Evolutionary conservation across 2,329 filamentous ascomycete genomes (phyloP).

Genomic region (Ophiocordyceps unilateralis): DNA sequence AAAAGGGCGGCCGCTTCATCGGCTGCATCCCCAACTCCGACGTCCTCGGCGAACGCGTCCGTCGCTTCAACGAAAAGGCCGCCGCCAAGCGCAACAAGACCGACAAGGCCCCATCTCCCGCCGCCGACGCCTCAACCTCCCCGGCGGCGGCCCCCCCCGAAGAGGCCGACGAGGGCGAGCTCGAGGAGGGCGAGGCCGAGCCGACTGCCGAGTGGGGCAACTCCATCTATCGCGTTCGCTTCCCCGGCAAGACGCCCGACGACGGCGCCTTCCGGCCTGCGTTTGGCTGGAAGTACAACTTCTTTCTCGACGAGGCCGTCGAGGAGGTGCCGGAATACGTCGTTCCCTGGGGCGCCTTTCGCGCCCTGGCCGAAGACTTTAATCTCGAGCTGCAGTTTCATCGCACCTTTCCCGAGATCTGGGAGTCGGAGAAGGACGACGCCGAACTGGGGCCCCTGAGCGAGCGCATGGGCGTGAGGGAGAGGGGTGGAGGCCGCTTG

Average conservation of each 20-base stretch:
- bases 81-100: slow-evolving; percentile 16
- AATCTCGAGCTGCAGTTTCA: slow-evolving; percentile 92
- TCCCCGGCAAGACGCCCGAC: slow-evolving; percentile 63
- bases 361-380: slow-evolving; percentile 87
- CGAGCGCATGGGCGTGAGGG: slow-evolving; percentile 88
- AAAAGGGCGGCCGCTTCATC: slow-evolving; percentile 87
- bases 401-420: slow-evolving; percentile 78
- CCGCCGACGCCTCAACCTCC: slow-evolving; percentile 4
- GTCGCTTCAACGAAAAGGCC: slow-evolving; percentile 47
- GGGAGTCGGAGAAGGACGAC: slow-evolving; percentile 82
- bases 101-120: slow-evolving; percentile 5
- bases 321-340: slow-evolving; percentile 96
- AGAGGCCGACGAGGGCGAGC: slow-evolving; percentile 22
- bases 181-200: slow-evolving; percentile 45
- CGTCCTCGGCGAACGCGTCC: slow-evolving; percentile 65
- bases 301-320: slow-evolving; percentile 89
- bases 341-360: slow-evolving; percentile 95
- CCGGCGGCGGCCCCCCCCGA: slow-evolving; percentile 7
- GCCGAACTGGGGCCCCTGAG: slow-evolving; percentile 64
- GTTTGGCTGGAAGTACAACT: slow-evolving; percentile 96
- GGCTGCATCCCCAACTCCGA: slow-evolving; percentile 97
- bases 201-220: slow-evolving; percentile 77
- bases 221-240: slow-evolving; percentile 76
- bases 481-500: slow-evolving; percentile 46
- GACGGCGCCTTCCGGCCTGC: slow-evolving; percentile 88